Percentiles rank a stretch among this genome's conserved stretches.
These are phyloP conservation scores for Cladosporium halotolerans DNA, from an alignment of 2,329 filamentous ascomycete genomes.

Conservation along the genomic window DNA sequence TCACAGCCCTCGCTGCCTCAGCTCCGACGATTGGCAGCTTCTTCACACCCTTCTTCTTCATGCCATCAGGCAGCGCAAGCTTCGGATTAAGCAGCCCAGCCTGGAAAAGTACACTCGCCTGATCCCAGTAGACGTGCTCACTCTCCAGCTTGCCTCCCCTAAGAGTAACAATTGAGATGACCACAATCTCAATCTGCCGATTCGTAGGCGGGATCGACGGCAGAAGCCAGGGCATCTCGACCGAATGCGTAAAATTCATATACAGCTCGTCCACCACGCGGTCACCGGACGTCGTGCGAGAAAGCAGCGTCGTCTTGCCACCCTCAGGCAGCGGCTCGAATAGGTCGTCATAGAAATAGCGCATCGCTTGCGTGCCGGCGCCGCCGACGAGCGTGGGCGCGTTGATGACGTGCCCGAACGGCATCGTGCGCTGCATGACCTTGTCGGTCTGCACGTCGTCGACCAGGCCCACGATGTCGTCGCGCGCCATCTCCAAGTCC, in stretches of 20 bases:
- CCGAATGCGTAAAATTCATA: constrained; percentile 51
- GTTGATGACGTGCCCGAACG: constrained; percentile 37
- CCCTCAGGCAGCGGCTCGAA: constrained; percentile 49
- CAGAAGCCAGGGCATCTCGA: constrained; percentile 53
- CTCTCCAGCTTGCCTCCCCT: constrained; percentile 48
- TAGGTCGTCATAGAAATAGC: constrained; percentile 50
- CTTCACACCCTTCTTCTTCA: constrained; percentile 40
- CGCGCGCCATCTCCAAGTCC: constrained; percentile 40
- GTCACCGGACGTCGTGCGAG: constrained; percentile 52
- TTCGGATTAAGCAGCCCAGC: constrained; percentile 54
- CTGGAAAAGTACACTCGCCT: constrained; percentile 55
- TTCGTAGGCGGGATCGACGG: constrained; percentile 53
- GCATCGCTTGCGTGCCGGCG: constrained; percentile 36
- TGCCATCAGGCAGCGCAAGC: constrained; percentile 39
- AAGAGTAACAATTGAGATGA: constrained; percentile 53
- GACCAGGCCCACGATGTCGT: constrained; percentile 24
- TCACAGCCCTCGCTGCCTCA: constrained; percentile 43
- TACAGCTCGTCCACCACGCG: constrained; percentile 57
- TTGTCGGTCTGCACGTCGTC: constrained; percentile 20
- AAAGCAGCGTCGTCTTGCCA: constrained; percentile 48
- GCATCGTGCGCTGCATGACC: constrained; percentile 32
- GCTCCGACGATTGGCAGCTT: constrained; percentile 42
- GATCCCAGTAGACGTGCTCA: constrained; percentile 58
- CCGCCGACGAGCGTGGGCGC: constrained; percentile 43
- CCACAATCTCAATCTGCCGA: constrained; percentile 48